Base-by-base conservation (phyloP, 2,329 filamentous ascomycete species). In the Trichoderma sp. region DNA sequence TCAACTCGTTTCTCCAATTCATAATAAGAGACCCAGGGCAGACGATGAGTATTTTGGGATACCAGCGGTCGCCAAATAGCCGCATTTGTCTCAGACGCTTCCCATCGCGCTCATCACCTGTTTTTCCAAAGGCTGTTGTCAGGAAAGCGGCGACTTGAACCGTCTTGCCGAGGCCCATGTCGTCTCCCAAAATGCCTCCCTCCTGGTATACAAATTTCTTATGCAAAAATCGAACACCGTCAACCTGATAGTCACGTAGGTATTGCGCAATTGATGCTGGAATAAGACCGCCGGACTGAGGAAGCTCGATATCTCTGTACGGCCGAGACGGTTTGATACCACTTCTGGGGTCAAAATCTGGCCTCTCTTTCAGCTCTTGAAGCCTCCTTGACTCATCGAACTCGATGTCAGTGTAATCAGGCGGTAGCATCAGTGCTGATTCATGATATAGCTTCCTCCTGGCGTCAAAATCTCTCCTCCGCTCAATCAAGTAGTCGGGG, bases 101-200 rank as follows among this genome's bases (percentile, higher is more conserved):
- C 4, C 82, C 83, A 75, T 99, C 96, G 62, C 93, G 85, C 77
- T 94, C 91, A 74, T 97, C 95, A 0, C 90, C 95, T 0, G 92
- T 96, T 81, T 99, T 99, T 8, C 96, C 96, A 77, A 97, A 99
- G 0, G 94, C 94, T 1, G 90, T 93, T 0, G 93, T 92, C 27
- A 99, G 83, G 73, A 99, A 98, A 0, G 94, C 92, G 69, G 94
- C 96, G 31, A 99, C 93, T 79, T 99, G 96, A 2, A 99, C 93
- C 0, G 96, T 99, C 80, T 99, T 99, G 0, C 96, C 96, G 37
- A 99, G 81, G 24, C 96, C 96, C 96, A 99, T 99, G 76, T 99
- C 96, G 76, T 99, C 96, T 3, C 95, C 94, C 0, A 99, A 85
- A 27, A 99, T 92, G 1, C 92, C 93, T 0, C 96, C 96, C 74